A percentile compares a stretch with the other conserved stretches of the same genome.
Conservation (phyloP, 2,329 filamentous ascomycete species). For the Aureobasidium subglaciale region DNA sequence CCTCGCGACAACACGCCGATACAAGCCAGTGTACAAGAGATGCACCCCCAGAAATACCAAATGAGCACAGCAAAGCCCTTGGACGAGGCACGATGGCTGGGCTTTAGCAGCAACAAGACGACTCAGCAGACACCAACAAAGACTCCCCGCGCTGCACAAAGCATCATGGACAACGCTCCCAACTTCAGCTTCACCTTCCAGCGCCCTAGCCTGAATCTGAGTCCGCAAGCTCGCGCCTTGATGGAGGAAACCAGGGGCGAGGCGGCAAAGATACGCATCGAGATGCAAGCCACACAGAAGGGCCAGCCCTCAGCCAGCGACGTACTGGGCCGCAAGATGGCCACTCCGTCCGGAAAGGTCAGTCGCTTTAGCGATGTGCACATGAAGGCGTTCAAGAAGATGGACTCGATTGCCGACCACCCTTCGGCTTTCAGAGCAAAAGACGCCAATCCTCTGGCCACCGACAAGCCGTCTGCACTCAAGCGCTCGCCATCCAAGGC, state of each 20-base stretch:
- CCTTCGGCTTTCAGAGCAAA: slow-evolving; percentile 64
- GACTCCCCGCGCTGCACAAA: slow-evolving; percentile 26
- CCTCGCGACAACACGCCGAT: slow-evolving; percentile 59
- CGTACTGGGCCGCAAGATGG: slow-evolving; percentile 59
- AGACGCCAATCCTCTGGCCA: slow-evolving; percentile 34
- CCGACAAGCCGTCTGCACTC: slow-evolving; percentile 31
- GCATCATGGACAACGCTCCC: slow-evolving; percentile 37
- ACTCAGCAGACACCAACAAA: slow-evolving; percentile 60
- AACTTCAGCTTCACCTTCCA: slow-evolving; percentile 61
- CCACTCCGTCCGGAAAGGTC: slow-evolving; percentile 68
- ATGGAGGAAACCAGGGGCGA: slow-evolving; percentile 65
- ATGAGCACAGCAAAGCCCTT: slow-evolving; percentile 65
- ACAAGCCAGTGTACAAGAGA: slow-evolving; percentile 69
- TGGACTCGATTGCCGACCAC: slow-evolving; percentile 91
- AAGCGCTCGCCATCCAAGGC: slow-evolving; percentile 55
- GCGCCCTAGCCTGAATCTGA: slow-evolving; percentile 50
- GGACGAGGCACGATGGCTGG: slow-evolving; percentile 73
- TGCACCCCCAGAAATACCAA: slow-evolving; percentile 84
- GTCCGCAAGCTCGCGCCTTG: slow-evolving; percentile 53
- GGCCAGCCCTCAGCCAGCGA: slow-evolving; percentile 38
- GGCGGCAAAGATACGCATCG: slow-evolving; percentile 61
- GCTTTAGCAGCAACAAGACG: slow-evolving; percentile 70
- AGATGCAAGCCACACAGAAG: slow-evolving; percentile 57
- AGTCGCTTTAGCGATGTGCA: slow-evolving; percentile 79
- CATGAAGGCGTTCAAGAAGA: slow-evolving; percentile 87